Percentiles rank a stretch among this genome's conserved stretches.
Conservation (phyloP, 2,329 filamentous ascomycete species). For the Clonostachys sp. region DNA sequence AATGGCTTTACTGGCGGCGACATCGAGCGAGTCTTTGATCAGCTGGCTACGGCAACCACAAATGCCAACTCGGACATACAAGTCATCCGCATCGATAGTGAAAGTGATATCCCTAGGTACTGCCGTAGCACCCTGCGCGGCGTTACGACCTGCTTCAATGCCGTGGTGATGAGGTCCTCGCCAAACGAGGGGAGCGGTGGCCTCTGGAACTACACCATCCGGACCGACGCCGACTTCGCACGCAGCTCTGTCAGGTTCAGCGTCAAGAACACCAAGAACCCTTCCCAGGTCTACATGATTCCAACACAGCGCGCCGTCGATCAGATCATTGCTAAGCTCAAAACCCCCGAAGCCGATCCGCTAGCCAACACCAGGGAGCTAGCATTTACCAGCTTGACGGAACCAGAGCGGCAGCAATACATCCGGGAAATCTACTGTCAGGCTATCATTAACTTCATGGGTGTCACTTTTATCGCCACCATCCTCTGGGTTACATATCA, state of each 20-base stretch:
- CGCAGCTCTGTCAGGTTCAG: constrained; percentile 56
- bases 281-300: constrained; percentile 71
- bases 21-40: constrained; percentile 67
- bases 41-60: constrained; percentile 53
- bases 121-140: constrained; percentile 64
- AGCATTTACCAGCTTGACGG: constrained; percentile 69
- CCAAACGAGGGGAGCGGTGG: constrained; percentile 62
- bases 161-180: constrained; percentile 70
- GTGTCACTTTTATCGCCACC: constrained; percentile 72
- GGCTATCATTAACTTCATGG: constrained; percentile 71
- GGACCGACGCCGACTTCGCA: constrained; percentile 65
- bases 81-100: constrained; percentile 46
- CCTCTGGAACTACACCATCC: constrained; percentile 82
- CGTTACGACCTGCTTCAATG: constrained; percentile 68
- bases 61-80: constrained; percentile 47
- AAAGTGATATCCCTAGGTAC: constrained; percentile 53
- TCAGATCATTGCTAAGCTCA: constrained; percentile 58
- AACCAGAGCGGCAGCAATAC: constrained; percentile 58
- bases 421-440: constrained; percentile 68
- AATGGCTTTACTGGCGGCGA: constrained; percentile 64
- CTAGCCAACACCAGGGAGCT: constrained; percentile 54
- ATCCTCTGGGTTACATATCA: constrained; percentile 84
- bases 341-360: constrained; percentile 25
- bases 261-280: constrained; percentile 62
- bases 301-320: constrained; percentile 80